Evolutionary conservation across 2,329 filamentous ascomycete genomes (phyloP), one percentile per base, ranked within the genome.

Genomic region (Parascedosporium putredinis): DNA sequence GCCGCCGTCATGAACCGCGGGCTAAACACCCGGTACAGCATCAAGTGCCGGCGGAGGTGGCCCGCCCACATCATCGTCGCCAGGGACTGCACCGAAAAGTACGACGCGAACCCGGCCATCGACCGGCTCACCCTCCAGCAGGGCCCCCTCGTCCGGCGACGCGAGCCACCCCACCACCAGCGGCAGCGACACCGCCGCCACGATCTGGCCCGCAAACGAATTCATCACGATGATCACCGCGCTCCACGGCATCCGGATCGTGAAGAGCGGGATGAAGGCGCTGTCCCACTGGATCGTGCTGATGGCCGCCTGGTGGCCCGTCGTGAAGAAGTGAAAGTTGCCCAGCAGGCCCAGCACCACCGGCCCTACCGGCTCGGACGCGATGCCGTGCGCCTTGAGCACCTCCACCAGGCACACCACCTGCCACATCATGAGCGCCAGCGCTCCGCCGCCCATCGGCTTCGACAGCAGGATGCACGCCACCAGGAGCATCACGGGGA

Each of bases 251-350:
- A 98, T 96, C 51, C 79, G 79, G 55, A 98, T 79, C 5, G 79
- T 80, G 52, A 84, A 81, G 6, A 97, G 75, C 0, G 91, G 86
- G 56, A 98, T 87, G 67, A 98, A 98, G 3, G 89, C 91, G 18
- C 81, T 79, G 68, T 98, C 93, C 93, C 93, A 98, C 62, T 98
- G 93, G 60, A 98, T 91, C 56, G 82, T 87, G 57, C 83, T 78
- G 22, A 95, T 76, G 0, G 83, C 85, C 10, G 91, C 91, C 67
- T 97, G 91, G 66, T 98, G 93, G 53, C 93, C 93, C 0, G 93
- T 98, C 63, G 95, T 96, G 79, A 98, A 98, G 72, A 83, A 98
- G 71, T 96, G 84, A 67, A 91, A 95, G 59, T 86, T 88, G 52
- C 90, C 93, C 1, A 98, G 79, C n/a, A 97, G 69, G 9, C 83